Conservation (phyloP, 2,329 filamentous ascomycete species). For the Talaromyces sp. region DNA sequence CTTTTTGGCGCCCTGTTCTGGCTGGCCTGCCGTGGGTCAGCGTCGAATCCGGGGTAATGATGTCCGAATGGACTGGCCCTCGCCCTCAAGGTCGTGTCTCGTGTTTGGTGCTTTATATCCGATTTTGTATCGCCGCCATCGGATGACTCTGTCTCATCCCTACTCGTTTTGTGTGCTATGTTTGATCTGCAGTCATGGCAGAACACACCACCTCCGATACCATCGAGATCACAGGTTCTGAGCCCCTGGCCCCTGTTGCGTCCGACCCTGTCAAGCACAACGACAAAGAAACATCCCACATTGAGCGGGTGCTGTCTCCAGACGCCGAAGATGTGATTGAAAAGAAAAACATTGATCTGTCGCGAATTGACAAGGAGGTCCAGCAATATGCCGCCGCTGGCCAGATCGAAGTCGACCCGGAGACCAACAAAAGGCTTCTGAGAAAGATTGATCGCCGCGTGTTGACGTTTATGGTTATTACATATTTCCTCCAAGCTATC, state of each 20-base stretch:
- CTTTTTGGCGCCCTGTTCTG: neutral
- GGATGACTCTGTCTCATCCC: neutral
- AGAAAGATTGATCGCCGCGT: conserved; percentile 63
- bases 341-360: conserved; percentile 42
- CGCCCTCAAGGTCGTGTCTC: neutral
- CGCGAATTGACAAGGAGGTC: conserved; percentile 63
- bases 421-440: conserved; percentile 58
- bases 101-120: neutral
- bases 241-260: neutral
- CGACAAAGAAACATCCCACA: conserved; percentile 34
- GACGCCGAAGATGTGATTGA: conserved; percentile 35
- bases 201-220: neutral
- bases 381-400: conserved; percentile 60
- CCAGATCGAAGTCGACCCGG: conserved; percentile 53
- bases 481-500: conserved; percentile 62
- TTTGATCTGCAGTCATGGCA: neutral
- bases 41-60: neutral
- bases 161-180: neutral
- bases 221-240: neutral
- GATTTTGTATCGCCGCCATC: neutral
- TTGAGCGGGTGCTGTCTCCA: conserved; percentile 47
- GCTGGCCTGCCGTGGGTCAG: neutral
- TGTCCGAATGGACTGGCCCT: neutral
- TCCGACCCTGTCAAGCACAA: conserved; percentile 12
- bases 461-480: conserved; percentile 64